Evolutionary conservation across 2,329 filamentous ascomycete species (phyloP).

Genomic region (Fusarium camptoceras): DNA sequence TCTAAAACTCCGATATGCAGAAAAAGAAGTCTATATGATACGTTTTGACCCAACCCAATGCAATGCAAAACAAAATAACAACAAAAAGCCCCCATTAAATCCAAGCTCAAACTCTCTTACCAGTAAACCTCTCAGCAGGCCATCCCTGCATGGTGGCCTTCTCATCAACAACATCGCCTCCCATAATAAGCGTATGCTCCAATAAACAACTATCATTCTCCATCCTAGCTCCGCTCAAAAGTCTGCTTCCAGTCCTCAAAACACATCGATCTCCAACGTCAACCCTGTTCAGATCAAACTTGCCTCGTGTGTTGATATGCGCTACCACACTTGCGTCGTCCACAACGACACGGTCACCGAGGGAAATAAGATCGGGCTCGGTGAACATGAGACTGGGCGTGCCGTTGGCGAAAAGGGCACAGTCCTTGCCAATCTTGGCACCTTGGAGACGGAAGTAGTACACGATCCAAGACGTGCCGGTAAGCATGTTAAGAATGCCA

Average conservation of each 20-base stretch:
- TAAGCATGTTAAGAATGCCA: neutral
- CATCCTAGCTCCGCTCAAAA: conserved; percentile 16
- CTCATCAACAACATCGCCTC: conserved; percentile 16
- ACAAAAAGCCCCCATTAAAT: neutral
- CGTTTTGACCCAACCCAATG: neutral
- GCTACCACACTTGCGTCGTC: conserved; percentile 25
- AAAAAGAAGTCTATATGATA: neutral
- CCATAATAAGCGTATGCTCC: conserved; percentile 21
- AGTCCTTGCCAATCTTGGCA: conserved; percentile 14
- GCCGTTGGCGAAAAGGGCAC: conserved; percentile 1
- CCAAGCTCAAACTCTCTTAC: neutral
- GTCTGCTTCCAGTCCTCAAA: conserved; percentile 1
- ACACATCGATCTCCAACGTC: conserved; percentile 15
- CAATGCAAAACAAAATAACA: neutral
- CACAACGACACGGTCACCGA: neutral
- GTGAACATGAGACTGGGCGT: conserved; percentile 11
- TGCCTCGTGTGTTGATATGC: conserved; percentile 18
- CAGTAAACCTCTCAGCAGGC: conserved; percentile 11
- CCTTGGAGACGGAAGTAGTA: conserved; percentile 8
- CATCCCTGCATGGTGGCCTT: conserved; percentile 15
- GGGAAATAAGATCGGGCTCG: neutral
- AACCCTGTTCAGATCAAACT: conserved; percentile 10
- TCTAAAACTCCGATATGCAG: neutral
- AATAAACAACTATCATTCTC: conserved; percentile 17
- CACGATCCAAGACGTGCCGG: neutral